A percentile compares a stretch with the other conserved stretches of the same genome.
These are phyloP conservation scores for Blastomyces gilchristii DNA, from an alignment of 2,329 filamentous ascomycete genomes.

Conservation along the genomic window DNA sequence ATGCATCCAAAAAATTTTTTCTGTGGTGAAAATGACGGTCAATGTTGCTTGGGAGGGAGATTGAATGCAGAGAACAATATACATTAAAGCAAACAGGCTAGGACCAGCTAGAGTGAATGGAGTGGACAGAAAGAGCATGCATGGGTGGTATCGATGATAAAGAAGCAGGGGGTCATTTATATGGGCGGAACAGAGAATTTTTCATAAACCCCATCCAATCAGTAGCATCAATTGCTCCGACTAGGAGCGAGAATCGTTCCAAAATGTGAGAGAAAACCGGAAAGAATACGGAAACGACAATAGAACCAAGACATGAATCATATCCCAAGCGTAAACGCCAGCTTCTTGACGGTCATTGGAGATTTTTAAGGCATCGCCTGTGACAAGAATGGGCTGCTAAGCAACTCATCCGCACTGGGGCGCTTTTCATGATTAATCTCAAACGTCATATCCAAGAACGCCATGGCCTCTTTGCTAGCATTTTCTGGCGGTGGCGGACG, in stretches of 20 bases:
- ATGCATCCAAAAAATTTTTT: neutral
- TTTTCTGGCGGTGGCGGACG: conserved; percentile 80
- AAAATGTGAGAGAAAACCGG: neutral
- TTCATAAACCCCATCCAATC: neutral
- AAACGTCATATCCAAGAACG: conserved; percentile 81
- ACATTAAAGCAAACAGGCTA: neutral
- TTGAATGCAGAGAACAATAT: neutral
- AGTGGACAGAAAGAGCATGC: neutral
- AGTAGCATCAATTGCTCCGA: neutral
- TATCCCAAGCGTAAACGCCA: neutral
- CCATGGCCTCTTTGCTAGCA: conserved; percentile 71
- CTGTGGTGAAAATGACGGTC: neutral
- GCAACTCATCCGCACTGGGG: conserved; percentile 82
- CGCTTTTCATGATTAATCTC: conserved; percentile 90
- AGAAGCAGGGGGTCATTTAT: neutral
- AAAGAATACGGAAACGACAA: neutral
- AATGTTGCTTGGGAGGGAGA: neutral
- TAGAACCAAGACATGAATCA: neutral
- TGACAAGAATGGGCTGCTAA: conserved; percentile 71
- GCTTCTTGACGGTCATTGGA: neutral
- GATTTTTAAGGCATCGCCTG: conserved; percentile 48
- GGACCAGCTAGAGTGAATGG: neutral
- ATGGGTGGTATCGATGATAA: neutral
- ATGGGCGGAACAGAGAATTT: neutral
- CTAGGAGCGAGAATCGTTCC: conserved; percentile 3